Evolutionary conservation across 1,284 basidiomycete genomes (phyloP).

Genomic region (Ustilago hordei): DNA sequence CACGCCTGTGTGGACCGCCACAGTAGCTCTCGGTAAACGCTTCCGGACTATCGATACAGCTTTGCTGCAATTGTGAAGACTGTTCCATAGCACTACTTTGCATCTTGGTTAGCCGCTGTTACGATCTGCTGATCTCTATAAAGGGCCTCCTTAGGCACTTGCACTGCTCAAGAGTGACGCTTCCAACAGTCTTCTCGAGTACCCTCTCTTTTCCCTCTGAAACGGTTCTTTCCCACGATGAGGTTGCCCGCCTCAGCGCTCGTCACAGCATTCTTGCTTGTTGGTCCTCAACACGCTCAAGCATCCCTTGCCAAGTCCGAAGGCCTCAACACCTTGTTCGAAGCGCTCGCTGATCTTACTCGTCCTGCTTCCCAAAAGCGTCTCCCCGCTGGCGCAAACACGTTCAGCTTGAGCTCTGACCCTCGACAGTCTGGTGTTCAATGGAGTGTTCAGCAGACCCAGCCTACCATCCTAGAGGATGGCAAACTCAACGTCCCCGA

Average conservation of each 20-base stretch:
- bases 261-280: slow-evolving; percentile 25
- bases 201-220: not conserved
- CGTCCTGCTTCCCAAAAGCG: slow-evolving; percentile 36
- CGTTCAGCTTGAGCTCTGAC: slow-evolving; percentile 28
- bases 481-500: slow-evolving; percentile 38
- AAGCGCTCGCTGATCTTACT: slow-evolving; percentile 47
- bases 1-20: not conserved
- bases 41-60: not conserved
- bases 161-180: not conserved
- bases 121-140: not conserved
- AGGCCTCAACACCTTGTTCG: slow-evolving; percentile 38
- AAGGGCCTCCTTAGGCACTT: not conserved
- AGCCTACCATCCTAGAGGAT: slow-evolving; percentile 23
- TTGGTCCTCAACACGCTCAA: slow-evolving; percentile 20
- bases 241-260: slow-evolving; percentile 31
- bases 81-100: not conserved
- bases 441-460: slow-evolving; percentile 34
- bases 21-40: not conserved
- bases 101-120: not conserved
- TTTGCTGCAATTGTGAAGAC: not conserved
- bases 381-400: slow-evolving; percentile 19
- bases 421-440: slow-evolving; percentile 36
- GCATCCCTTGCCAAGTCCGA: slow-evolving; percentile 42
- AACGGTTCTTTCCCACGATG: slow-evolving; percentile 6
- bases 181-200: not conserved